A percentile compares a stretch with the other conserved stretches of the same genome.
These are phyloP conservation scores for Paramyrothecium roridum DNA, from an alignment of 2,329 filamentous ascomycete genomes.

Conservation along the genomic window DNA sequence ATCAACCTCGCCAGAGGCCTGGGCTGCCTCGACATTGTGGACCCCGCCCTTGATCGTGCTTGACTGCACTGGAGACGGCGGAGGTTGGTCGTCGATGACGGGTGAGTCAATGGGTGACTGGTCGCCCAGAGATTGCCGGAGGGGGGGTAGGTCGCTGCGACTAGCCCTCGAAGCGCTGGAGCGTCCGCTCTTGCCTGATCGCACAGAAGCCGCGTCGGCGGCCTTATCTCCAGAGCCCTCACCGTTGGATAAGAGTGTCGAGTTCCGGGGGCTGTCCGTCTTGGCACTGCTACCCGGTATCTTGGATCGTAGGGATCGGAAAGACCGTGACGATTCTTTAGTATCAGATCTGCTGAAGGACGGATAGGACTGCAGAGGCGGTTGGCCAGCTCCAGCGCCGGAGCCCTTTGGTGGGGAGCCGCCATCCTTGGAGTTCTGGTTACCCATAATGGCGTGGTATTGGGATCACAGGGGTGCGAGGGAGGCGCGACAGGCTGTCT, in stretches of 20 bases:
- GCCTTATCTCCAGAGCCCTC: slow-evolving; percentile 58
- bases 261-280: slow-evolving; percentile 78
- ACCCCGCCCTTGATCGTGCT: slow-evolving; percentile 69
- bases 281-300: slow-evolving; percentile 68
- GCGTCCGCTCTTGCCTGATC: slow-evolving; percentile 62
- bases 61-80: slow-evolving; percentile 85
- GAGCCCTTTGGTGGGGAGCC: slow-evolving; percentile 48
- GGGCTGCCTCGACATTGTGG: slow-evolving; percentile 75
- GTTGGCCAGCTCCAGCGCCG: slow-evolving; percentile 40
- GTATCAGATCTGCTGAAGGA: slow-evolving; percentile 92
- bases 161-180: slow-evolving; percentile 43
- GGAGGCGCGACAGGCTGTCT: slow-evolving; percentile 17
- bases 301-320: slow-evolving; percentile 83
- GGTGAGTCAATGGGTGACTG: slow-evolving; percentile 39
- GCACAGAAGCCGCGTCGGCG: slow-evolving; percentile 70
- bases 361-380: slow-evolving; percentile 73
- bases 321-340: slow-evolving; percentile 84
- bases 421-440: slow-evolving; percentile 65
- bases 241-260: slow-evolving; percentile 61
- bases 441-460: slow-evolving; percentile 58
- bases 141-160: slow-evolving; percentile 40
- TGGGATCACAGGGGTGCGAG: slow-evolving; percentile 10
- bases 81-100: slow-evolving; percentile 53
- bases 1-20: slow-evolving; percentile 87
- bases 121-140: slow-evolving; percentile 39